Evolutionary conservation across 148 eudicot species (phyloP), one percentile per base, ranked within the genome.

Genomic region (Limonium bicolor): DNA sequence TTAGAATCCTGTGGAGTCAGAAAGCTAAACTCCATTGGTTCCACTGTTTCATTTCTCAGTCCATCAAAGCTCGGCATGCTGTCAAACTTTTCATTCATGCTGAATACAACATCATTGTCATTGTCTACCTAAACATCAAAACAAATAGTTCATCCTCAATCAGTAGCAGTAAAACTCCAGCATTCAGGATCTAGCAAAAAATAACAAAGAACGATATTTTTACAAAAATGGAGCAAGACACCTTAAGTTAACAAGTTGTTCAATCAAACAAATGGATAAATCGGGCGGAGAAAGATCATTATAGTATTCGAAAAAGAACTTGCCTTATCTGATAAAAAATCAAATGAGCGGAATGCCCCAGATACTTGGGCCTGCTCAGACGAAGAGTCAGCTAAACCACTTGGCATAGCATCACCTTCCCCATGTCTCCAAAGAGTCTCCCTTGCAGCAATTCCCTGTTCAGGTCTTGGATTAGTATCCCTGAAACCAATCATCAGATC

Each of bases 1-100:
- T 51, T 70, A 1, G 81, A 62, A 54, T 72, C 70, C 41, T 79
- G 78, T 2, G 73, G 39, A 23, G 80, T 62, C 63, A 79, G 68
- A 41, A 87, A 87, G 69, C 86, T 83, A 62, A 79, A 87, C 54
- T 87, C 96, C 64, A 87, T 81, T 7, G 81, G 96, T 59, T 74
- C 86, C 27, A 48, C 66, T 41, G 62, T 47, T 44, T 64, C 55
- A 23, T 79, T 66, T 53, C 84, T 67, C 55, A 64, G 55, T 21
- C 68, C 81, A 46, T 65, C 78, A 39, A 66, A 71, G 50, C 58
- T 67, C 17, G 69, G 33, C 34, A 65, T 55, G 39, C 51, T 57
- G 38, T 64, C 74, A 40, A 60, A 76, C 58, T 69, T 76, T 14
- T 68, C 76, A 34, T 52, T 61, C 20, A 63, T 51, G 49, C 78